Conservation (phyloP, 2,329 filamentous ascomycete species). For the Leptoxyphium fumago region DNA sequence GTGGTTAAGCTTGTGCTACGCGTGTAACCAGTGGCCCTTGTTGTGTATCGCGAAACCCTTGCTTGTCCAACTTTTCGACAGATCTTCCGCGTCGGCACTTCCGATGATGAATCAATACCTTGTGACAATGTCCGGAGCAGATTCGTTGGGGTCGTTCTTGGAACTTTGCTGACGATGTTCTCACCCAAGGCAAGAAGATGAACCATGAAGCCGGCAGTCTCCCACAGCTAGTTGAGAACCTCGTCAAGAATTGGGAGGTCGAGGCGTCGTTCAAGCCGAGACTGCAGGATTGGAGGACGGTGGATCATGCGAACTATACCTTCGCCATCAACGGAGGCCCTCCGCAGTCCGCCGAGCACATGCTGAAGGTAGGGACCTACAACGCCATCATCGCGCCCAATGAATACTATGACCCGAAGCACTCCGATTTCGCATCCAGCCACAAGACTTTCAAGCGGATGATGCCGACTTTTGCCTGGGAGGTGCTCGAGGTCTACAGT, state of each 20-base stretch:
- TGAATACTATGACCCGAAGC: conserved; percentile 47
- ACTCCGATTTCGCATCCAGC: conserved; percentile 46
- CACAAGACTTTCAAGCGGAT: conserved; percentile 60
- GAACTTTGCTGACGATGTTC: conserved; percentile 4
- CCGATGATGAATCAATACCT: not conserved
- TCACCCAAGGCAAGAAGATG: conserved; percentile 37
- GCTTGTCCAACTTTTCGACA: no score
- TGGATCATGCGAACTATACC: conserved; percentile 44
- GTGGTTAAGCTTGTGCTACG: not conserved
- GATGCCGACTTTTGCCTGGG: conserved; percentile 61
- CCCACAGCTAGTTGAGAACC: conserved; percentile 48
- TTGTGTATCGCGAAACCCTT: no score
- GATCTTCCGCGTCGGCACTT: no score
- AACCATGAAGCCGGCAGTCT: conserved; percentile 43
- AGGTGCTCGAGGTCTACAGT: conserved; percentile 53
- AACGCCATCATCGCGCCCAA: conserved; percentile 51
- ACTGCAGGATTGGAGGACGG: conserved; percentile 49
- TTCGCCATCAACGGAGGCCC: conserved; percentile 50
- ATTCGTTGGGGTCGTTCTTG: not conserved
- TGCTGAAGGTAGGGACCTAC: conserved; percentile 55
- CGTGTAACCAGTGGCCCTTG: not conserved
- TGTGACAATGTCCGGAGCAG: no score
- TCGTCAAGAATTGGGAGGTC: conserved; percentile 61
- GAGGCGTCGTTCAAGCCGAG: conserved; percentile 53
- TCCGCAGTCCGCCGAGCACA: conserved; percentile 43